Conservation (phyloP, 257 asterid genomes). For the Penstemon barbatus region DNA sequence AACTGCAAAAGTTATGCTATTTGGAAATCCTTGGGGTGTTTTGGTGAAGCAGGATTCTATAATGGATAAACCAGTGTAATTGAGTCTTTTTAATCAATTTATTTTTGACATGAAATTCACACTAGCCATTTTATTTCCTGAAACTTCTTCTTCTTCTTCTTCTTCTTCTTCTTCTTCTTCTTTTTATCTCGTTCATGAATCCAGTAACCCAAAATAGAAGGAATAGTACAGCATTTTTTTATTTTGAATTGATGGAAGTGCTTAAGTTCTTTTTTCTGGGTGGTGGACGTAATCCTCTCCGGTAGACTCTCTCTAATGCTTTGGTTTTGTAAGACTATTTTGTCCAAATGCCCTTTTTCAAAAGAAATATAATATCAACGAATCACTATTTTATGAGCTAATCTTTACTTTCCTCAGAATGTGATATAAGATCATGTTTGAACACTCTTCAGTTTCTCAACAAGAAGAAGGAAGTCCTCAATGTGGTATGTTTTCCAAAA, state of each 20-base stretch:
- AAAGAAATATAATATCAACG: constrained; percentile 15
- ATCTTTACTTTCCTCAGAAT: constrained; percentile 50
- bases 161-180: not conserved
- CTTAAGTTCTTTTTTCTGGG: constrained; percentile 1
- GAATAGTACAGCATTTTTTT: constrained; percentile 7
- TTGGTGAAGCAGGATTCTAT: not conserved
- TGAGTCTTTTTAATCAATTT: not conserved
- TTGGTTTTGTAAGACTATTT: not conserved
- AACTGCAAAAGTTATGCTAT: not conserved
- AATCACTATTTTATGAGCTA: constrained; percentile 19
- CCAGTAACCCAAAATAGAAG: constrained; percentile 1
- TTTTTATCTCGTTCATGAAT: constrained; percentile 5
- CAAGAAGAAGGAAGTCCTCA: constrained; percentile 78
- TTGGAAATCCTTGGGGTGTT: constrained; percentile 10
- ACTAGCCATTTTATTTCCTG: constrained; percentile 17
- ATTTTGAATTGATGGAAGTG: not conserved
- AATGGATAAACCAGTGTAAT: not conserved
- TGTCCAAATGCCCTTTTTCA: not conserved
- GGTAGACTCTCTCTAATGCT: not conserved
- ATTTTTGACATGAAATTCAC: not conserved
- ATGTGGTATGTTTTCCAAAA: constrained; percentile 55
- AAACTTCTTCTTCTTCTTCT: not conserved
- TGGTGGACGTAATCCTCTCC: constrained; percentile 6
- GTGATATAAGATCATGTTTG: constrained; percentile 93
- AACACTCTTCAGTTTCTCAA: constrained; percentile 95